Conservation (phyloP, 2,329 filamentous ascomycete species). For the Cladosporium sp. region DNA sequence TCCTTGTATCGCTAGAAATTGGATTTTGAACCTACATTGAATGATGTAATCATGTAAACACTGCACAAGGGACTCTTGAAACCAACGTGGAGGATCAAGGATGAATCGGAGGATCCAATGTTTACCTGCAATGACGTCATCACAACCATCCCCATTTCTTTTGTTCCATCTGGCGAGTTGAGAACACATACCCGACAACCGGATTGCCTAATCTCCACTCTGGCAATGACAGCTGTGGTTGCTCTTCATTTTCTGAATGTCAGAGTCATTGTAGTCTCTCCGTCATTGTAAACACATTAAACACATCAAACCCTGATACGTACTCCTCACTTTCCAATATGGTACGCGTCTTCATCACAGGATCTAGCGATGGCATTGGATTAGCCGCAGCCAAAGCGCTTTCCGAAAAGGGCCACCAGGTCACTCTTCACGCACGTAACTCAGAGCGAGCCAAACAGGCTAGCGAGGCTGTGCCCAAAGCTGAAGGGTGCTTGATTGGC, state of each 20-base stretch:
- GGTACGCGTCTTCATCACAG: slow-evolving; percentile 50
- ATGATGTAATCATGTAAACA: neutral
- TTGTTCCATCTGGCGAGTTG: neutral
- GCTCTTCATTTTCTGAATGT: neutral
- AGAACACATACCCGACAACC: neutral
- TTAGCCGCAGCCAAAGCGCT: slow-evolving; percentile 51
- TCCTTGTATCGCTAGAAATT: neutral
- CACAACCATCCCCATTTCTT: neutral
- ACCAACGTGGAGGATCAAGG: too few relatives aligned
- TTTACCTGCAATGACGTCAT: neutral
- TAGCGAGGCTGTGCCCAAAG: slow-evolving; percentile 47
- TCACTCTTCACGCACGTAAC: slow-evolving; percentile 57
- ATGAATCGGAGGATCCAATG: too few relatives aligned
- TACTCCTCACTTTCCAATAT: slow-evolving; percentile 19
- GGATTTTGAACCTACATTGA: neutral
- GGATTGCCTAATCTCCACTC: neutral
- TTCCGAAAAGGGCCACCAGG: slow-evolving; percentile 51
- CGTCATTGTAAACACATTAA: neutral
- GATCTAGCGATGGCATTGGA: slow-evolving; percentile 58
- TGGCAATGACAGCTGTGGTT: neutral
- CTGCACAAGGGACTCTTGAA: neutral
- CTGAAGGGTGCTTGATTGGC: slow-evolving; percentile 51
- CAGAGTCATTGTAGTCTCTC: neutral
- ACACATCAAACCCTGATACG: neutral
- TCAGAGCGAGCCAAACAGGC: slow-evolving; percentile 48